These are phyloP conservation scores for Rhynchosporium agropyri DNA, from an alignment of 2,329 filamentous ascomycete species.

Conservation along the genomic window DNA sequence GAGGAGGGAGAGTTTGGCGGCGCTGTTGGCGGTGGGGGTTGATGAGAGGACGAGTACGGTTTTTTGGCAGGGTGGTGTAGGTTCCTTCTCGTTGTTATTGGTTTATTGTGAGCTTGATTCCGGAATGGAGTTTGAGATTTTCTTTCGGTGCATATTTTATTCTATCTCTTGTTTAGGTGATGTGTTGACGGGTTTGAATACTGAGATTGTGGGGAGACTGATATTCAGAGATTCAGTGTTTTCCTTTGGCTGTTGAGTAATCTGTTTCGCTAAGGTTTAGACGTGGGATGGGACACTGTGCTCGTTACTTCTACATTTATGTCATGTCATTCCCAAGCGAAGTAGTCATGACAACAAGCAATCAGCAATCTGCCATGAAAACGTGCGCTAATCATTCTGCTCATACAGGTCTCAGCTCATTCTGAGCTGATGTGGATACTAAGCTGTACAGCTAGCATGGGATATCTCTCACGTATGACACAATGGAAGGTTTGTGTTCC, in stretches of 20 bases:
- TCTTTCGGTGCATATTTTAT: not conserved
- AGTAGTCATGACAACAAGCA: not conserved
- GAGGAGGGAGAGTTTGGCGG: constrained; percentile 76
- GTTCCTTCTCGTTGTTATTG: constrained; percentile 34
- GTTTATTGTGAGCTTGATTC: not conserved
- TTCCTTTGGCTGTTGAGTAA: no score
- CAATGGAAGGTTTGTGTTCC: constrained; percentile 81
- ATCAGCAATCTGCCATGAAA: not conserved
- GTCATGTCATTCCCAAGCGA: not conserved
- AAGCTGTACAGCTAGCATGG: constrained; percentile 87
- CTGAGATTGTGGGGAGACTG: no score
- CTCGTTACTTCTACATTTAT: not conserved
- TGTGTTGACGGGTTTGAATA: no score
- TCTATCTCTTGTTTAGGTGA: not conserved
- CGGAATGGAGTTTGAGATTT: not conserved
- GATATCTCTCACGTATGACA: constrained; percentile 97
- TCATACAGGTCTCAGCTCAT: constrained; percentile 69
- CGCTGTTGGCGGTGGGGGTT: constrained; percentile 81
- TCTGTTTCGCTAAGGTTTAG: no score
- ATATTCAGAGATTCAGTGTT: no score
- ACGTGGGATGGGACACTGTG: no score
- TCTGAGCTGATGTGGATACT: constrained; percentile 96
- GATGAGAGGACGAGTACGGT: constrained; percentile 75
- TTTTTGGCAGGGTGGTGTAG: constrained; percentile 79
- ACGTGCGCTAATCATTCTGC: not conserved